Base-by-base conservation (phyloP, 2,329 filamentous ascomycete genomes). In the Xylaria sp. region DNA sequence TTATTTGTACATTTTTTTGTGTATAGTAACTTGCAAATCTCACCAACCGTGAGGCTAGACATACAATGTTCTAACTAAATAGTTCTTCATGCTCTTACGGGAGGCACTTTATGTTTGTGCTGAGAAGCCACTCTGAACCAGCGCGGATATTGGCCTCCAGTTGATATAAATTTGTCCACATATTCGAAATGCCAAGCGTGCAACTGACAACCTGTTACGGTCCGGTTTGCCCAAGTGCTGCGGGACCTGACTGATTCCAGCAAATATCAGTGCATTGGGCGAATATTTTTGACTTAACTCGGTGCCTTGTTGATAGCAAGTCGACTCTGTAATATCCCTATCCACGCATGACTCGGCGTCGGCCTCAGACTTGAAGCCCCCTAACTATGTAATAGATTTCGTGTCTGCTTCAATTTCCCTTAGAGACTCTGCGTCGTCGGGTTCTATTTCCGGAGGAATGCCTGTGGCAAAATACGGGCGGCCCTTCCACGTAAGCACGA, bases 401-500 rank as follows among this genome's bases (percentile, higher is more conserved):
- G 54, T 5, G 4, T 54, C 62, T 48, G 23, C 13, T 46, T 7
- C 39, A 28, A 18, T 13, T 31, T 58, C 59, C 36, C 46, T 39
- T 28, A 3, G 7, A 55, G 36, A 18, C 8, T 48, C 62, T 46
- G 20, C 3, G 33, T 33, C 13, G 39, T 57, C 63, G 23, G 59
- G 18, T 7, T 1, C 39, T 18, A 18, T 13, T 46, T 25, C n/a
- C 43, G 52, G 39, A 41, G 4, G 10, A 23, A 33, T 46, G 3
- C 0, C 10, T 13, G 18, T 12, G 49, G 67, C 20, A 20, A 25
- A 20, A 51, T 71, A 75, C 52, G 72, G 77, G 73, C 79, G 81
- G 1, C 87, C 88, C 62, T 85, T 83, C 79, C 82, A 86, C 6
- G 84, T 86, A 73, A 91, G 77, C 18, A 87, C 79, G 39, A 90